phyloP scores from a whole-genome alignment of 441 rosid genomes.

The Sinapis alba region DNA sequence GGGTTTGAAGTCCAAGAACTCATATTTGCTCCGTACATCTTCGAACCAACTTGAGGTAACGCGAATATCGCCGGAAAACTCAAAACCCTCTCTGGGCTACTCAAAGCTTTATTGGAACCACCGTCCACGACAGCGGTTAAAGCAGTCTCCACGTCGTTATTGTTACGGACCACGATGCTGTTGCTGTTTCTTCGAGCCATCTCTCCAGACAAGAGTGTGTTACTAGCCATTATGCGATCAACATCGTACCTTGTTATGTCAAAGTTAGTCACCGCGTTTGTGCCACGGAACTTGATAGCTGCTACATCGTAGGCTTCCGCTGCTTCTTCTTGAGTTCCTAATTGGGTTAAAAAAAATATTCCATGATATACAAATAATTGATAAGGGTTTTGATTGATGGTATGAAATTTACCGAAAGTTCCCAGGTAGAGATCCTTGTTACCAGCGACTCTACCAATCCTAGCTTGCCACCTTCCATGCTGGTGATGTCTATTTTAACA shows the following conservation, averaged over 20 bases:
- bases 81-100: conserved; percentile 51
- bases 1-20: conserved; percentile 60
- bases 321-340: conserved; percentile 99
- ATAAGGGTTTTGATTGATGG: neutral
- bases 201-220: conserved; percentile 84
- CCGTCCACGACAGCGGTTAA: conserved; percentile 56
- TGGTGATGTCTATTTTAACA: conserved; percentile 75
- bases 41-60: conserved; percentile 61
- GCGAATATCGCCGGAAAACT: conserved; percentile 54
- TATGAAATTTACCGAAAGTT: conserved; percentile 63
- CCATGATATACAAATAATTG: conserved; percentile 2
- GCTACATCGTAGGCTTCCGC: conserved; percentile 97
- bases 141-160: conserved; percentile 51
- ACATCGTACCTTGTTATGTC: conserved; percentile 88
- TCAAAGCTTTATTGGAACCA: conserved; percentile 61
- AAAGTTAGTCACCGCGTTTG: conserved; percentile 91
- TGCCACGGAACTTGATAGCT: conserved; percentile 90
- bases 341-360: neutral
- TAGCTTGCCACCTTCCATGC: conserved; percentile 99
- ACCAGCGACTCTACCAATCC: conserved; percentile 97
- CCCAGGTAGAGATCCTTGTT: conserved; percentile 98
- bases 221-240: conserved; percentile 88
- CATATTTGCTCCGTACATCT: conserved; percentile 49
- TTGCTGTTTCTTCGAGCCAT: conserved; percentile 73
- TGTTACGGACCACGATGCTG: conserved; percentile 33